phyloP scores from a whole-genome alignment of 805 yeast species.

The Ogataea ganodermae region DNA sequence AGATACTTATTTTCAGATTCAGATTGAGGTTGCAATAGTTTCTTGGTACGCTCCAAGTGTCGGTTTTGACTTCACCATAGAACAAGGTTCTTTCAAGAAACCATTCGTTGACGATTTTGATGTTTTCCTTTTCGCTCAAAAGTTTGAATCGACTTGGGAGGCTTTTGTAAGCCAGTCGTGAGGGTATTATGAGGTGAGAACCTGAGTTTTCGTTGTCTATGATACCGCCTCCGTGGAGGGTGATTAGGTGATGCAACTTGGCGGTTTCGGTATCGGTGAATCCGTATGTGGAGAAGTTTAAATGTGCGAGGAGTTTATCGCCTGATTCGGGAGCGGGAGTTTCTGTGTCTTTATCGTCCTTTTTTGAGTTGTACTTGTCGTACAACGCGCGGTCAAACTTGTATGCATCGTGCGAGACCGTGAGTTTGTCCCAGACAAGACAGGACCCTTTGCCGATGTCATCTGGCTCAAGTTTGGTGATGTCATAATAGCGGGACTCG shows the following conservation, averaged over 20 bases:
- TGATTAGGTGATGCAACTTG: constrained; percentile 22
- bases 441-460: constrained; percentile 36
- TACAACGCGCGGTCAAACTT: constrained; percentile 10
- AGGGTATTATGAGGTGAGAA: constrained; percentile 34
- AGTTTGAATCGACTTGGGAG: constrained; percentile 21
- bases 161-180: constrained; percentile 17
- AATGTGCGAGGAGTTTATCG: constrained; percentile 40
- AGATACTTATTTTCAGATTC: constrained; percentile 35
- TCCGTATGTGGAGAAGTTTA: constrained; percentile 41
- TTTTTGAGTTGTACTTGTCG: constrained; percentile 11
- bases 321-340: background rate
- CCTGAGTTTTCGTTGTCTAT: constrained; percentile 37
- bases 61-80: constrained; percentile 21
- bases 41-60: constrained; percentile 34
- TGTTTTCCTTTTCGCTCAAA: constrained; percentile 25
- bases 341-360: background rate
- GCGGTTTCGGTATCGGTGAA: constrained; percentile 23
- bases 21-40: constrained; percentile 28
- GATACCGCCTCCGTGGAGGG: constrained; percentile 27
- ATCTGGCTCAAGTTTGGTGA: constrained; percentile 22
- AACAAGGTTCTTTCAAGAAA: constrained; percentile 34
- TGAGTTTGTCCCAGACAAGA: constrained; percentile 39
- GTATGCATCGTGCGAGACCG: constrained; percentile 8
- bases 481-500: constrained; percentile 42
- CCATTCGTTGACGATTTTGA: constrained; percentile 36